Percentiles rank a stretch among this genome's conserved stretches.
Evolutionary conservation across 2,329 filamentous ascomycete species (phyloP).

Genomic region (Penicillium griseofulvum): DNA sequence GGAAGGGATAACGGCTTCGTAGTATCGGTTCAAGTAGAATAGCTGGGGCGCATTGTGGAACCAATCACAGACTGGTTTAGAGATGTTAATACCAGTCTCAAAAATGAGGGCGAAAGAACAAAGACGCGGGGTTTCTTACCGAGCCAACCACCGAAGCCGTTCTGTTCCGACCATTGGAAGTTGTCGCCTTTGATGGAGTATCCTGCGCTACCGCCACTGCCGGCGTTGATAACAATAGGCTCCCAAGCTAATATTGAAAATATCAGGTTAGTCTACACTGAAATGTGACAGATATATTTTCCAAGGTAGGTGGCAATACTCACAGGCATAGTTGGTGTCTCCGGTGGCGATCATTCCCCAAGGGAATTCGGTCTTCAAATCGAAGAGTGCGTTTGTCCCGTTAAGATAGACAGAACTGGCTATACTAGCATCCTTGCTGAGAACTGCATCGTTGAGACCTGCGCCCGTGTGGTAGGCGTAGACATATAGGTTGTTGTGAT

Average conservation of each 20-base stretch:
- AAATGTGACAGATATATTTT: background rate
- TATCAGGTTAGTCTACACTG: background rate
- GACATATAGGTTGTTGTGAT: slow-evolving; percentile 39
- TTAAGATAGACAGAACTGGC: slow-evolving; percentile 34
- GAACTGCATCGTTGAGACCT: slow-evolving; percentile 39
- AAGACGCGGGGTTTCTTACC: slow-evolving; percentile 26
- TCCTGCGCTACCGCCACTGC: slow-evolving; percentile 24
- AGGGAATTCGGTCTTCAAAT: slow-evolving; percentile 27
- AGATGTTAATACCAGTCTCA: slow-evolving; percentile 1
- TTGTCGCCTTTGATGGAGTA: slow-evolving; percentile 31
- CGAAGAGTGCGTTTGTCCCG: slow-evolving; percentile 32
- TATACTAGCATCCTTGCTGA: slow-evolving; percentile 22
- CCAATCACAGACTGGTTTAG: slow-evolving; percentile 40
- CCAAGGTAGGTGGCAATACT: slow-evolving; percentile 16
- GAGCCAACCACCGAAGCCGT: slow-evolving; percentile 41
- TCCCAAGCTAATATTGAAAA: slow-evolving; percentile 32
- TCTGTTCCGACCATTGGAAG: slow-evolving; percentile 28
- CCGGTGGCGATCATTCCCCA: slow-evolving; percentile 33
- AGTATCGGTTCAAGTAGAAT: slow-evolving; percentile 35
- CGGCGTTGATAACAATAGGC: slow-evolving; percentile 35
- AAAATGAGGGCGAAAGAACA: background rate
- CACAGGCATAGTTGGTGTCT: slow-evolving; percentile 36
- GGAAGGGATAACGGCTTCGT: slow-evolving; percentile 25
- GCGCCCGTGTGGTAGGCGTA: slow-evolving; percentile 43
- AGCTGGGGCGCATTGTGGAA: slow-evolving; percentile 41